Base-by-base conservation (phyloP, 495 filamentous ascomycete genomes). In the Extremus antarcticus region DNA sequence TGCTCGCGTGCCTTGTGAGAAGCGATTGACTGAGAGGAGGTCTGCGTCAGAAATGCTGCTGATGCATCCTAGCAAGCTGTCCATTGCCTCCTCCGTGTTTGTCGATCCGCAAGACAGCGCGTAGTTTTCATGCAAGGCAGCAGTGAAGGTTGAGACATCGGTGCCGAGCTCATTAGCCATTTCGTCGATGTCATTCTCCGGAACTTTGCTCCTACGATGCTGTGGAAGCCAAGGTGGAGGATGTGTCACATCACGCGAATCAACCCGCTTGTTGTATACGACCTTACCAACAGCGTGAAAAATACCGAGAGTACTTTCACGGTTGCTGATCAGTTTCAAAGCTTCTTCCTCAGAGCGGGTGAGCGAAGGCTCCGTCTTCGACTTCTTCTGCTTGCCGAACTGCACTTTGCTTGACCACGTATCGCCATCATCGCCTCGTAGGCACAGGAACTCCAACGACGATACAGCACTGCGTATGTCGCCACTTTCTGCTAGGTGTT, bases 211-310 rank as follows among this genome's bases (percentile, higher is more conserved):
- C 32, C 89, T 75, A 2, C 76, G 68, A 55, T 78, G 73, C 25
- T 84, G 76, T 2, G 74, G 71, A 43, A 91, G 70, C 71, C 86
- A 78, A 43, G 73, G 62, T 16, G 88, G 87, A 29, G 83, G 81
- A 41, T 75, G 70, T 29, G 61, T 16, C 50, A 60, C 63, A 51
- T 53, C 25, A 3, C 39, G 25, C 3, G 60, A 41, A 23, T 74
- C 72, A 25, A 81, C 75, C 39, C 92, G 78, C 65, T 95, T 97
- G 70, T 97, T 97, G 69, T 97, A 90, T 2, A 95, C 80, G 2
- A 97, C 85, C 61, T 90, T 95, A 16, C 90, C 94, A 48, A 99
- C 84, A 24, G 94, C 90, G 68, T 99, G 94, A 63, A 99, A 99
- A 54, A 99, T 84, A 1, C 89, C 90, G 7, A 96, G 73, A 58